A percentile compares a stretch with the other conserved stretches of the same genome.
phyloP scores from a whole-genome alignment of 2,329 filamentous ascomycete species.

The Cordyceps javanica region DNA sequence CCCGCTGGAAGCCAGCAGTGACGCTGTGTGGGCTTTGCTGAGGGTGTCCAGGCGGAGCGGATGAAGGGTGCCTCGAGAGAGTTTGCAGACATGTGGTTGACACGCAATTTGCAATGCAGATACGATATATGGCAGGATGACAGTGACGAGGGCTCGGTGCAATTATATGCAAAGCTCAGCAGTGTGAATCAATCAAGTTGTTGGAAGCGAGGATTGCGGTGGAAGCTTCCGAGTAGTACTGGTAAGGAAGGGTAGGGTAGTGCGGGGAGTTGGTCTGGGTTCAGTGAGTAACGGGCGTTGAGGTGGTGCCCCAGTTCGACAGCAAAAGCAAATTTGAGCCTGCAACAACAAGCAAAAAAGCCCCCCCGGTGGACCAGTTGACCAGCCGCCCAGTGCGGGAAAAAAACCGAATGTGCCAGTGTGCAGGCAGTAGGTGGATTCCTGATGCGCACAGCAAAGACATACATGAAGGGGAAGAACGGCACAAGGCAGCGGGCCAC shows the following conservation, averaged over 20 bases:
- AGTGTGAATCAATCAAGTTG: neutral
- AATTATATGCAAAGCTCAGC: conserved; percentile 2
- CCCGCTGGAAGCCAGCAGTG: neutral
- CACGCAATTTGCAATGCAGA: neutral
- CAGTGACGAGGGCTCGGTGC: neutral
- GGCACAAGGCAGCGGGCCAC: conserved; percentile 7
- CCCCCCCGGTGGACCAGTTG: conserved; percentile 11
- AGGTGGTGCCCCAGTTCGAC: conserved; percentile 3
- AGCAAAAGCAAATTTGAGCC: conserved; percentile 12
- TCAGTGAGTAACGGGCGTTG: conserved; percentile 7
- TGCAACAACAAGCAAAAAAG: conserved; percentile 8
- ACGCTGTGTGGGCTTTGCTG: neutral
- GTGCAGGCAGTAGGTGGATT: conserved; percentile 12
- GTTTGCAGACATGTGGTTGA: neutral
- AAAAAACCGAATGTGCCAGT: conserved; percentile 9
- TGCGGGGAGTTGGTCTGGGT: conserved; percentile 13
- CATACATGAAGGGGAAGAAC: conserved; percentile 12
- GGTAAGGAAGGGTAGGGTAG: neutral
- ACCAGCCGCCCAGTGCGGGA: no score
- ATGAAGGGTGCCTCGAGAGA: neutral
- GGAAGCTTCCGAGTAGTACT: no score
- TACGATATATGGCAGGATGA: neutral
- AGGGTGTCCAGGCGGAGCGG: neutral
- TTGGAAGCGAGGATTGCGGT: neutral
- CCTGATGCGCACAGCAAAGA: conserved; percentile 11